A percentile compares a stretch with the other conserved stretches of the same genome.
Evolutionary conservation across 192 early-diverging fungal species (phyloP).

Genomic region (Coemansia sp.): DNA sequence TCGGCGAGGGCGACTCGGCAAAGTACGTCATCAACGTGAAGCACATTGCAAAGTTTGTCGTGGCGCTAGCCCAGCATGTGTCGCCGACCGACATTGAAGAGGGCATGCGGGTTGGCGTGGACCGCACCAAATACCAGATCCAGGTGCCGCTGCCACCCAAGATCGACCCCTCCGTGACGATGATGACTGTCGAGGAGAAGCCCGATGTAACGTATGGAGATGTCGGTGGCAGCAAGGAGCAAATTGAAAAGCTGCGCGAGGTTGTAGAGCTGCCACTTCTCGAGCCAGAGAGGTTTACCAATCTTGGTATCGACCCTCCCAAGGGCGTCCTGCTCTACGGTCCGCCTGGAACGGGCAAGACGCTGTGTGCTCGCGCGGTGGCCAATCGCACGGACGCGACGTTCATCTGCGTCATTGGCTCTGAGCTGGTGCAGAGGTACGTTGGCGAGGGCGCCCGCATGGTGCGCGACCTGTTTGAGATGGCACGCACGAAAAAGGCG

Average conservation of each 20-base stretch:
- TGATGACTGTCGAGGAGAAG: constrained; percentile 99
- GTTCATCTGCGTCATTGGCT: constrained; percentile 99
- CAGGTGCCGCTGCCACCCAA: constrained; percentile 98
- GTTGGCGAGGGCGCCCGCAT: constrained; percentile 99
- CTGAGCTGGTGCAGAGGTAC: constrained; percentile 99
- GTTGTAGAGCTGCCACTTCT: constrained; percentile 98
- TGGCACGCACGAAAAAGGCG: constrained; percentile 99
- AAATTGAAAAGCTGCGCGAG: constrained; percentile 99
- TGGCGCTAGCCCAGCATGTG: constrained; percentile 93
- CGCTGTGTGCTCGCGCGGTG: constrained; percentile 96
- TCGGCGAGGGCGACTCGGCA: constrained; percentile 87
- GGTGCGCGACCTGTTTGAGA: constrained; percentile 99
- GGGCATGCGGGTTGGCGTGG: constrained; percentile 98
- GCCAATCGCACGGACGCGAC: constrained; percentile 99
- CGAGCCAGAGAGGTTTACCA: constrained; percentile 96
- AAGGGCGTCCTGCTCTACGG: constrained; percentile 99
- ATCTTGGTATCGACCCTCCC: constrained; percentile 98
- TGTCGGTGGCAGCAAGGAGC: constrained; percentile 99
- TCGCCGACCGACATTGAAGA: constrained; percentile 99
- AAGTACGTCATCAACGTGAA: constrained; percentile 99
- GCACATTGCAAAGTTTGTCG: constrained; percentile 99
- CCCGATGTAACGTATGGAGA: constrained; percentile 99
- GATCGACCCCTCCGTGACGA: constrained; percentile 98
- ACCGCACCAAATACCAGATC: constrained; percentile 99
- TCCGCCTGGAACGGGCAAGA: constrained; percentile 97